Evolutionary conservation across 352 stramenopile species (phyloP).

Genomic region (Aphanomyces euteiches): DNA sequence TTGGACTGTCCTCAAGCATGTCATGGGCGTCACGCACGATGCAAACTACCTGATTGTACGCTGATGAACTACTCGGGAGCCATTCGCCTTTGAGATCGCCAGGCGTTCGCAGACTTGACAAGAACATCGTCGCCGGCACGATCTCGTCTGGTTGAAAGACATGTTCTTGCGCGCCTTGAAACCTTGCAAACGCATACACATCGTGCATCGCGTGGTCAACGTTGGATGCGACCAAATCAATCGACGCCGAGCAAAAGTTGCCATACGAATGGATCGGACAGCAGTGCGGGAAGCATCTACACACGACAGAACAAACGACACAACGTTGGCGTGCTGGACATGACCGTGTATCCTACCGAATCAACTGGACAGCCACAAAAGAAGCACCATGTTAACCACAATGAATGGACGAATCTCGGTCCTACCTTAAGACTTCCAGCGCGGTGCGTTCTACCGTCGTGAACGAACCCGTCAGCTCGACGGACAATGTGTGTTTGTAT

Average conservation of each 20-base stretch:
- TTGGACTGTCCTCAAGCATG: neutral
- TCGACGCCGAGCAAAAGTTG: slow-evolving; percentile 29
- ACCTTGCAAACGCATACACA: neutral
- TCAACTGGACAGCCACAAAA: neutral
- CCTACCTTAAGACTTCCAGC: slow-evolving; percentile 26
- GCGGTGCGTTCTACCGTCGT: slow-evolving; percentile 19
- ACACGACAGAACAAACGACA: neutral
- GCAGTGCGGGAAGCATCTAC: slow-evolving; percentile 30
- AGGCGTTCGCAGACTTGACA: neutral
- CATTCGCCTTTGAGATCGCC: slow-evolving; percentile 17
- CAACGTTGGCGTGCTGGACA: neutral
- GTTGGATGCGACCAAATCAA: slow-evolving; percentile 16
- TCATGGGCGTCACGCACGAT: neutral
- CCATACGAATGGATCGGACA: slow-evolving; percentile 23
- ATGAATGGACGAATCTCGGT: neutral
- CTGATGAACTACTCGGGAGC: slow-evolving; percentile 8
- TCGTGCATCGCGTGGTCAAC: neutral
- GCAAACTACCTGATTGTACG: slow-evolving; percentile 3
- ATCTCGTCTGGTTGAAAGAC: slow-evolving; percentile 3
- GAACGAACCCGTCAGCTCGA: neutral
- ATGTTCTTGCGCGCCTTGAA: neutral
- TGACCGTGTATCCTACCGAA: slow-evolving; percentile 17
- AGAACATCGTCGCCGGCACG: neutral
- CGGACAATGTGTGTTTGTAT: neutral
- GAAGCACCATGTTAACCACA: neutral